phyloP scores from a whole-genome alignment of 1,284 basidiomycete species.

The Melanopsichium pennsylvanicum region DNA sequence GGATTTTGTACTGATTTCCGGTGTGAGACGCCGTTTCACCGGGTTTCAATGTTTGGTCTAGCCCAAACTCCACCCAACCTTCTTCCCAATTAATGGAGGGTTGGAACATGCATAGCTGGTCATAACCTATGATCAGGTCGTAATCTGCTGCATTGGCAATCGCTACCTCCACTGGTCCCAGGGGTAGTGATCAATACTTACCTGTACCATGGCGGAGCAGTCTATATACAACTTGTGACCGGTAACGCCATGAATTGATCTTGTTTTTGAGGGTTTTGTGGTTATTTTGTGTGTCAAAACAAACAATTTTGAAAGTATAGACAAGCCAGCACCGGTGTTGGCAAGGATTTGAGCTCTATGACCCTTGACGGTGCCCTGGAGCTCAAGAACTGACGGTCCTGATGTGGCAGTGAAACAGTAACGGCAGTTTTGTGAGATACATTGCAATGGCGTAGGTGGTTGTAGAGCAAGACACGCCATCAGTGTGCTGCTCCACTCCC shows the following conservation, averaged over 20 bases:
- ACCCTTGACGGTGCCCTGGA: not conserved
- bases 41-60: no score
- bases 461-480: not conserved
- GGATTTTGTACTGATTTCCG: no score
- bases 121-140: not conserved
- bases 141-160: not conserved
- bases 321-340: not conserved
- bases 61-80: no score
- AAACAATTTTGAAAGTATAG: not conserved
- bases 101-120: not conserved
- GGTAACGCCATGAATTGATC: not conserved
- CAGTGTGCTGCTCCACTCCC: not conserved
- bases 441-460: not conserved
- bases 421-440: not conserved
- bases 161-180: not conserved
- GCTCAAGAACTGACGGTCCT: not conserved
- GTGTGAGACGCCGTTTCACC: no score
- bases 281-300: not conserved
- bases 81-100: no score
- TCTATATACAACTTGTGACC: not conserved
- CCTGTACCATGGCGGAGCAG: not conserved
- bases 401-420: not conserved
- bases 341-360: not conserved
- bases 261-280: slow-evolving; percentile 1
- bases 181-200: not conserved